A percentile compares a stretch with the other conserved stretches of the same genome.
Evolutionary conservation across 1,284 basidiomycete species (phyloP).

Genomic region (Calocybe gambosa): DNA sequence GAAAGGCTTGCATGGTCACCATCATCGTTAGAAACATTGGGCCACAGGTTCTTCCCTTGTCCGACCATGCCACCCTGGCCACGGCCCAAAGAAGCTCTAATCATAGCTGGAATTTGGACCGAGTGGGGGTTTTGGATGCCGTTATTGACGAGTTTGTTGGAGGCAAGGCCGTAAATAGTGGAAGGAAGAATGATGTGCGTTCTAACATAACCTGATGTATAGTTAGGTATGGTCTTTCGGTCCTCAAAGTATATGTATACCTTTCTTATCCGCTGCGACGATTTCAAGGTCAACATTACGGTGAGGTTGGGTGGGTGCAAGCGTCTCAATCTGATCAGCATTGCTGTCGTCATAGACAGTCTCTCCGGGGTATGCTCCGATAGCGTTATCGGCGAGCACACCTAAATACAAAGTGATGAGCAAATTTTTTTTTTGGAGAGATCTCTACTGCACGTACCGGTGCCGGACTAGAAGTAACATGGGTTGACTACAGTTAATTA

Average conservation of each 20-base stretch:
- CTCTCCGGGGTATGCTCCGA: constrained; percentile 33
- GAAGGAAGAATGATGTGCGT: constrained; percentile 34
- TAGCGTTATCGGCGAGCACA: constrained; percentile 35
- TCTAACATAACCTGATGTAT: constrained; percentile 31
- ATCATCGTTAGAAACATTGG: constrained; percentile 28
- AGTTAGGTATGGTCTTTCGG: neutral
- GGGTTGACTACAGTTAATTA: neutral
- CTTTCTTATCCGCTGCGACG: constrained; percentile 36
- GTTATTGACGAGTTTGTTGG: constrained; percentile 28
- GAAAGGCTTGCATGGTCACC: constrained; percentile 8
- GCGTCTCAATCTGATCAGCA: constrained; percentile 35
- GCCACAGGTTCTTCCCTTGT: constrained; percentile 38
- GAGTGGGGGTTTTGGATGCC: constrained; percentile 34
- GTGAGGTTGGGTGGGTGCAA: constrained; percentile 37
- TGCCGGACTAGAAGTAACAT: constrained; percentile 9
- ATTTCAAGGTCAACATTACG: constrained; percentile 42
- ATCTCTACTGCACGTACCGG: constrained; percentile 5
- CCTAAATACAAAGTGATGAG: constrained; percentile 20
- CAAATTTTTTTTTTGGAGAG: neutral
- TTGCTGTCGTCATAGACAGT: constrained; percentile 43
- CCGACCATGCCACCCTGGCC: constrained; percentile 36
- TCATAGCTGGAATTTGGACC: constrained; percentile 29
- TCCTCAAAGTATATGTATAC: constrained; percentile 16
- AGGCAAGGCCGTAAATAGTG: constrained; percentile 34
- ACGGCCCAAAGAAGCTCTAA: constrained; percentile 27